phyloP scores from a whole-genome alignment of 306 rosid species.

The Cucurbita ficifolia region DNA sequence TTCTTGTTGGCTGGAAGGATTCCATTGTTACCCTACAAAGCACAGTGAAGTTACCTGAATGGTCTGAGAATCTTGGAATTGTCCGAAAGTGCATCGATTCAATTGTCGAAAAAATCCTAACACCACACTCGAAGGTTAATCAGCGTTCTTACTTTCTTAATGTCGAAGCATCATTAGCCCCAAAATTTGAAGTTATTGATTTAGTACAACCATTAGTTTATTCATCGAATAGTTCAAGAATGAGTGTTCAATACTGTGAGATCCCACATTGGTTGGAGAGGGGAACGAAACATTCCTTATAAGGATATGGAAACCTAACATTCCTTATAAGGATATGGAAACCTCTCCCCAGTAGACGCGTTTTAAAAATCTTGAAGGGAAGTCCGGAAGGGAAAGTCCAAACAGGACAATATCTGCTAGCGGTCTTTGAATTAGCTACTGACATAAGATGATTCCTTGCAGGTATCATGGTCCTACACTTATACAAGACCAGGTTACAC shows the following conservation, averaged over 20 bases:
- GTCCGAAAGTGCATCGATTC: constrained; percentile 88
- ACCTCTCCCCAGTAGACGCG: no score
- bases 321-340: no score
- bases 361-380: no score
- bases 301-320: no score
- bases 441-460: not conserved
- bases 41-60: constrained; percentile 61
- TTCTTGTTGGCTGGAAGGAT: constrained; percentile 94
- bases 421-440: not conserved
- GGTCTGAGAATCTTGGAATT: constrained; percentile 88
- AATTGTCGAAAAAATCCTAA: constrained; percentile 62
- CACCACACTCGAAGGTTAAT: constrained; percentile 53
- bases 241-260: no score
- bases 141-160: not conserved
- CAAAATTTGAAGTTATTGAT: not conserved
- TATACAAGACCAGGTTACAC: constrained; percentile 88
- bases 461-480: constrained; percentile 96
- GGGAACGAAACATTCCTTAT: no score
- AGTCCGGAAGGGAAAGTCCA: no score
- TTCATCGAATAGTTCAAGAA: not conserved
- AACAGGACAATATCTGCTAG: no score
- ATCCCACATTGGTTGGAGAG: no score
- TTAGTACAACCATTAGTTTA: not conserved
- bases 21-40: constrained; percentile 52
- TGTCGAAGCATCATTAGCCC: not conserved